These are phyloP conservation scores for Thalassiosira exigua DNA, from an alignment of 352 stramenopile genomes.

Conservation along the genomic window DNA sequence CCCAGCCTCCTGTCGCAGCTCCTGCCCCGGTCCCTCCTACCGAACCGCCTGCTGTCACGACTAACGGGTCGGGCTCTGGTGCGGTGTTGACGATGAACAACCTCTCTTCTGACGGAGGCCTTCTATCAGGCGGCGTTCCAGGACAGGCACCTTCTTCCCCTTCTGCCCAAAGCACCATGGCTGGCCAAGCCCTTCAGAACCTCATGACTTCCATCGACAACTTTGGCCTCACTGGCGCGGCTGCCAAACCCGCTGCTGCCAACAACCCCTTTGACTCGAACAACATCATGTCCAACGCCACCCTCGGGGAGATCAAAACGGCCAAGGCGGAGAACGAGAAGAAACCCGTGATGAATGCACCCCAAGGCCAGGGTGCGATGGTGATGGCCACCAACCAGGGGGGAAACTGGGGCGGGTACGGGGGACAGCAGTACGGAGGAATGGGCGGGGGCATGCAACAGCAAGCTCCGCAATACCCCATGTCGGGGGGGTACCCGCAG, in stretches of 20 bases:
- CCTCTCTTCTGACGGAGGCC: conserved; percentile 32
- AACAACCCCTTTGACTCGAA: conserved; percentile 51
- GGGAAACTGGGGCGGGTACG: conserved; percentile 47
- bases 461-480: conserved; percentile 42
- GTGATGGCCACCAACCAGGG: conserved; percentile 33
- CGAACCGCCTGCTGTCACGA: no score
- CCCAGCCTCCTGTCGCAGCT: no score
- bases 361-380: conserved; percentile 18
- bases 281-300: conserved; percentile 43
- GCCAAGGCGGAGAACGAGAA: conserved; percentile 28
- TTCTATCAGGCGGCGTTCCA: conserved; percentile 28
- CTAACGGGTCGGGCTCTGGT: no score
- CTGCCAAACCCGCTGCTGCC: conserved; percentile 23
- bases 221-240: conserved; percentile 35
- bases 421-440: conserved; percentile 20
- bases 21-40: no score
- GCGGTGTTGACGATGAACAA: no score
- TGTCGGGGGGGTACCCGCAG: conserved; percentile 44
- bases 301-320: conserved; percentile 51
- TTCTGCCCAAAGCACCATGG: conserved; percentile 24
- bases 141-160: not conserved
- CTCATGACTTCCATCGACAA: conserved; percentile 51
- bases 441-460: conserved; percentile 38
- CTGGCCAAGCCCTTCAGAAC: conserved; percentile 50
- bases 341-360: conserved; percentile 54